Percentiles rank a stretch among this genome's conserved stretches.
Evolutionary conservation across 192 early-diverging fungal genomes (phyloP).

Genomic region (Coemansia sp.): DNA sequence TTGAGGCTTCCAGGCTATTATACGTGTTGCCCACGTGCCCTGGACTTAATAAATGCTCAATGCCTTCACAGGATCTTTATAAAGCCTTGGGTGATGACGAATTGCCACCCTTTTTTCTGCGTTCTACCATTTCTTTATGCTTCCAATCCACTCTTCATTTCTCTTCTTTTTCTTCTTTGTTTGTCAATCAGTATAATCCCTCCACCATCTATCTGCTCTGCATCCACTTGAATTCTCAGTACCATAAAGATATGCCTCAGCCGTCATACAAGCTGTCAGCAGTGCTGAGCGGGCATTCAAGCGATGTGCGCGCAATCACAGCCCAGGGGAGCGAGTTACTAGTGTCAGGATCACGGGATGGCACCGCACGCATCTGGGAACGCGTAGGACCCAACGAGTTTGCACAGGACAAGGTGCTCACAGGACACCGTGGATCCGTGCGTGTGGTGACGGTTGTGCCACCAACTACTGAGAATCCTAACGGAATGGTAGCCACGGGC

Average conservation of each 20-base stretch:
- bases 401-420: constrained; percentile 54
- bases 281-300: constrained; percentile 55
- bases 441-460: constrained; percentile 68
- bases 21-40: too few relatives aligned
- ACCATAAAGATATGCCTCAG: neutral
- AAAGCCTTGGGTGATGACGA: too few relatives aligned
- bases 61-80: too few relatives aligned
- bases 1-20: too few relatives aligned
- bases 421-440: constrained; percentile 78
- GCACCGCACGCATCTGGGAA: constrained; percentile 72
- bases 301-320: constrained; percentile 69
- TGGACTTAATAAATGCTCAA: too few relatives aligned
- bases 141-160: too few relatives aligned
- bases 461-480: constrained; percentile 59
- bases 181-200: too few relatives aligned
- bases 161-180: too few relatives aligned
- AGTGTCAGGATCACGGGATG: constrained; percentile 75
- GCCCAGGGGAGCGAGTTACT: constrained; percentile 61
- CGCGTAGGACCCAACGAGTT: constrained; percentile 58
- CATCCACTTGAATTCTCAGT: neutral
- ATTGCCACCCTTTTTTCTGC: too few relatives aligned
- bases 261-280: constrained; percentile 57
- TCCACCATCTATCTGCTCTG: too few relatives aligned
- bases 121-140: too few relatives aligned
- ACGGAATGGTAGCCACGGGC: constrained; percentile 83